These are phyloP conservation scores for Circinella minor DNA, from an alignment of 371 early-diverging fungal species.

Conservation along the genomic window DNA sequence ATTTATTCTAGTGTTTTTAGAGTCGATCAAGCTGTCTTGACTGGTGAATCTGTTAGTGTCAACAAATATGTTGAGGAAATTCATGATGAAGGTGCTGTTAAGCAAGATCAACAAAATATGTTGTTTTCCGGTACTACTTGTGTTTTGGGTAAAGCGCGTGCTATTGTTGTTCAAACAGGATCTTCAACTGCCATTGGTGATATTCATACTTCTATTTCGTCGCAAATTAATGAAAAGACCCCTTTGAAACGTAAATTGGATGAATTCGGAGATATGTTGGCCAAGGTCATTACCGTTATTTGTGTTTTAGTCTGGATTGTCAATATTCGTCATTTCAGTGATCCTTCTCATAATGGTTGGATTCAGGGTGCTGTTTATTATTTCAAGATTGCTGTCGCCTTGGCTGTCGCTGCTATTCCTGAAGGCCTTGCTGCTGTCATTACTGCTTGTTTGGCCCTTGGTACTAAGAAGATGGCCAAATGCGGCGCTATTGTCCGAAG, in stretches of 20 bases:
- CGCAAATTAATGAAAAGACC: slow-evolving; percentile 89
- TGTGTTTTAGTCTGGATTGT: slow-evolving; percentile 97
- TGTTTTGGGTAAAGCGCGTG: slow-evolving; percentile 88
- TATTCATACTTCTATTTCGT: slow-evolving; percentile 87
- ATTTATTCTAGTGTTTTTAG: slow-evolving; percentile 83
- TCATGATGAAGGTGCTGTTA: slow-evolving; percentile 76
- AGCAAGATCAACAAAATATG: slow-evolving; percentile 95
- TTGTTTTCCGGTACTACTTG: slow-evolving; percentile 96
- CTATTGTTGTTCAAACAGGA: slow-evolving; percentile 91
- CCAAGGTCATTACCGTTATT: slow-evolving; percentile 92
- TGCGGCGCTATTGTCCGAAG: slow-evolving; percentile 96
- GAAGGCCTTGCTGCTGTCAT: slow-evolving; percentile 98
- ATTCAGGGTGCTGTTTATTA: slow-evolving; percentile 91
- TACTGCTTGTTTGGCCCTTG: slow-evolving; percentile 96
- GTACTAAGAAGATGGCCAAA: slow-evolving; percentile 96
- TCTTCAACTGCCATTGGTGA: slow-evolving; percentile 90
- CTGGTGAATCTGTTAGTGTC: slow-evolving; percentile 96
- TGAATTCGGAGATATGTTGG: slow-evolving; percentile 96
- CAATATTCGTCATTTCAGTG: slow-evolving; percentile 94
- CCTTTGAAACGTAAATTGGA: slow-evolving; percentile 94
- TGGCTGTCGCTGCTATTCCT: slow-evolving; percentile 99
- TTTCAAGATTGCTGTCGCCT: slow-evolving; percentile 97
- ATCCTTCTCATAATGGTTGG: slow-evolving; percentile 90
- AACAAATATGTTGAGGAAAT: slow-evolving; percentile 76
- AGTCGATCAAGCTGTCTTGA: slow-evolving; percentile 94